Conservation (phyloP, 192 early-diverging fungal species). For the Podila clonocystis region DNA sequence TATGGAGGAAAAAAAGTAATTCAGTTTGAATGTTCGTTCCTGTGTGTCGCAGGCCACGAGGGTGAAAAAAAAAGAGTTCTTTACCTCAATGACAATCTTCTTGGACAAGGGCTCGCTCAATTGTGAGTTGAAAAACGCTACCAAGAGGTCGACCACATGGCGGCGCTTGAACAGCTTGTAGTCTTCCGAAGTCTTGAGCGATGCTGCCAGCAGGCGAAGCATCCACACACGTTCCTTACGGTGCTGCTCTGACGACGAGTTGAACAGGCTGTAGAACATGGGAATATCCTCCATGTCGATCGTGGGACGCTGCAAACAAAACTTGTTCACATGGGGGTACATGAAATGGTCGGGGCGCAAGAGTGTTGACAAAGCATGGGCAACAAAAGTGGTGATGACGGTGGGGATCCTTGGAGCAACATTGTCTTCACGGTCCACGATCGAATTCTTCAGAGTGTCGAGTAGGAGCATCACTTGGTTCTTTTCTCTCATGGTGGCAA, state of each 20-base stretch:
- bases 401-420: constrained; percentile 68
- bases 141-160: constrained; percentile 75
- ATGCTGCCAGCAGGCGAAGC: constrained; percentile 67
- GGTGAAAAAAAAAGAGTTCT: constrained; percentile 7
- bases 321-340: constrained; percentile 79
- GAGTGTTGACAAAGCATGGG: constrained; percentile 67
- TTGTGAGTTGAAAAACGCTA: constrained; percentile 73
- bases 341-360: constrained; percentile 79
- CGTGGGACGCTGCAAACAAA: constrained; percentile 74
- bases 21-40: neutral
- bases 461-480: constrained; percentile 76
- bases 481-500: constrained; percentile 68
- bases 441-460: constrained; percentile 74
- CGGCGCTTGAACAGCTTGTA: constrained; percentile 74
- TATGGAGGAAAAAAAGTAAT: neutral
- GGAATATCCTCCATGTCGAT: constrained; percentile 87
- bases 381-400: constrained; percentile 73
- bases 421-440: constrained; percentile 55
- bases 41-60: neutral
- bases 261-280: constrained; percentile 84
- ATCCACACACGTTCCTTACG: constrained; percentile 82
- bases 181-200: constrained; percentile 70
- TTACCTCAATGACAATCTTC: constrained; percentile 62
- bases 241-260: constrained; percentile 68
- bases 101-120: constrained; percentile 67